Conservation (phyloP, 345 rosid genomes). For the Eutrema yunnanense region DNA sequence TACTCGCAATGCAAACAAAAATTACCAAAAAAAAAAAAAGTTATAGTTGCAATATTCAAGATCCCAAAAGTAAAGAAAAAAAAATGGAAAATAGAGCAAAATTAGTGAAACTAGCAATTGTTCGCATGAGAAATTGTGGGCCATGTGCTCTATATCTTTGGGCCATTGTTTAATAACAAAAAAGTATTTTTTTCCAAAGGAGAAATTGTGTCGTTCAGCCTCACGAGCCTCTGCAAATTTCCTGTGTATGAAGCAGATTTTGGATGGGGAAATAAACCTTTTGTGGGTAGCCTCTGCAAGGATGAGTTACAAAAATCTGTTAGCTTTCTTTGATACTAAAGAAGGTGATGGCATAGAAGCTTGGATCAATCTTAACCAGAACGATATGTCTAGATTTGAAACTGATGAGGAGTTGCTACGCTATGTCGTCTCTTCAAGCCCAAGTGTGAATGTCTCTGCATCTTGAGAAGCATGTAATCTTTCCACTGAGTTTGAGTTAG, state of each 20-base stretch:
- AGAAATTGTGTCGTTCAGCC: slow-evolving; percentile 23
- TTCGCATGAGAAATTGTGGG: background rate
- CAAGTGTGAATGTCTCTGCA: slow-evolving; percentile 3
- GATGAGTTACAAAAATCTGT: background rate
- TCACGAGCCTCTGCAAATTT: slow-evolving; percentile 16
- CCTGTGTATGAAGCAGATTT: slow-evolving; percentile 22
- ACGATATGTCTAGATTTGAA: slow-evolving; percentile 17
- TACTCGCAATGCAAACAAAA: background rate
- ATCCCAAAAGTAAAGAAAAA: too few species aligned
- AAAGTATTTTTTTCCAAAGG: background rate
- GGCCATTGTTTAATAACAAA: background rate
- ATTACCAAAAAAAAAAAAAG: background rate
- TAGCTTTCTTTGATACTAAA: slow-evolving; percentile 11
- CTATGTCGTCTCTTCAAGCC: slow-evolving; percentile 12
- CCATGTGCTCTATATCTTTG: background rate
- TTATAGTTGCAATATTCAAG: too few species aligned
- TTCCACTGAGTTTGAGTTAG: background rate
- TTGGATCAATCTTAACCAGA: slow-evolving; percentile 20
- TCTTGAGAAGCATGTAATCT: background rate
- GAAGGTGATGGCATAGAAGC: slow-evolving; percentile 20
- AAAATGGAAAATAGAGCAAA: too few species aligned
- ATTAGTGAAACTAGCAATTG: background rate
- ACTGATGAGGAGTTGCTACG: slow-evolving; percentile 10
- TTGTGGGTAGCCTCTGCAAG: too few species aligned
- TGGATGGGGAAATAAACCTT: slow-evolving; percentile 4